phyloP scores from a whole-genome alignment of 768 basidiomycete species.

The Calocybe gangraenosa region DNA sequence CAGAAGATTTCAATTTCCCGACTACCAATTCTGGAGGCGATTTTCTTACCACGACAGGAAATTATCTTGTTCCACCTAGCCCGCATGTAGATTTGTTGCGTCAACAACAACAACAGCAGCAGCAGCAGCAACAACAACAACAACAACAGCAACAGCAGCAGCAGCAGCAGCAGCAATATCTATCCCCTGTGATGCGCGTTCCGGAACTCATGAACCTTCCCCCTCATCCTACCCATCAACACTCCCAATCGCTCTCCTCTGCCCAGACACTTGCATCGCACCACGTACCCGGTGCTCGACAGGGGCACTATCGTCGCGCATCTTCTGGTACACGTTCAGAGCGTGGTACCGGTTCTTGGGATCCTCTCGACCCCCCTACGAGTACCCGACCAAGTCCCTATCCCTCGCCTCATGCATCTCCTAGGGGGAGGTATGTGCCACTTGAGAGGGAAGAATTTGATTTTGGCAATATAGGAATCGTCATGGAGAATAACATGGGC shows the following conservation, averaged over 20 bases:
- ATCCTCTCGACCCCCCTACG: constrained; percentile 23
- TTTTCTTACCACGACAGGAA: not conserved
- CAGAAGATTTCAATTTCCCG: constrained; percentile 43
- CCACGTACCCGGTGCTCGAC: constrained; percentile 3
- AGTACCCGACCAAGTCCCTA: constrained; percentile 53
- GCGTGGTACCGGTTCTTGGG: constrained; percentile 25
- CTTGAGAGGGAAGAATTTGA: constrained; percentile 36
- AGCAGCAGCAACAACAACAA: constrained; percentile 21
- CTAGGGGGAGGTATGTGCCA: constrained; percentile 39
- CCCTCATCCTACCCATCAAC: constrained; percentile 17
- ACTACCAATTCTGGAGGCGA: not conserved
- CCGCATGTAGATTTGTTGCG: constrained; percentile 20
- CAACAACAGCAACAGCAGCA: constrained; percentile 22
- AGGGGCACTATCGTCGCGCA: constrained; percentile 35
- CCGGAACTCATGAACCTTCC: constrained; percentile 11
- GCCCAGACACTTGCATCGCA: constrained; percentile 3
- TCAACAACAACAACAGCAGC: constrained; percentile 21
- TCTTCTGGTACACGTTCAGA: constrained; percentile 38
- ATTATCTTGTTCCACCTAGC: constrained; percentile 15
- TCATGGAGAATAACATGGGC: constrained; percentile 1
- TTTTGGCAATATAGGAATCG: constrained; percentile 10
- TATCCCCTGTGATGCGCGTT: constrained; percentile 14
- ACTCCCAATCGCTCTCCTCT: constrained; percentile 11
- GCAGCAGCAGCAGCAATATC: constrained; percentile 22
- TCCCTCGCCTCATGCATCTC: constrained; percentile 65